Evolutionary conservation across 768 basidiomycete genomes (phyloP), one percentile per base, ranked within the genome.

Genomic region (Suillus ampliporus): DNA sequence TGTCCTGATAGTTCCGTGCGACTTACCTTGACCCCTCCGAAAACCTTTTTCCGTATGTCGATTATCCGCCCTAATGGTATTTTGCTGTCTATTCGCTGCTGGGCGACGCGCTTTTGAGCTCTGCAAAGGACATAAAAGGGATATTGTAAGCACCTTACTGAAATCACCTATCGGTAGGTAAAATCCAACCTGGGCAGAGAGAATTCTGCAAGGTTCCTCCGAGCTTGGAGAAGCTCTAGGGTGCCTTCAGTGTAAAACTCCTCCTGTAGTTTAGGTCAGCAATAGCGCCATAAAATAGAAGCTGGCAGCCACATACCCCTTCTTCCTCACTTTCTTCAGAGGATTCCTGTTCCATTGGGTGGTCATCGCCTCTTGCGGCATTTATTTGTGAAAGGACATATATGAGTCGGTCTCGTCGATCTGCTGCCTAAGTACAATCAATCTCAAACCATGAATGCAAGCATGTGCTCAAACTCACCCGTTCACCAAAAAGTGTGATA

Each of bases 241-340:
- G 94, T 88, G 7, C 97, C 97, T 28, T 90, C 90, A 7, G 96
- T 90, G 75, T 96, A 99, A 80, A 99, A 99, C 73, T 99, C 97
- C 74, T 93, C 90, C 89, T 95, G 70, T 40, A 71, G 54, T 48
- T 7, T 31, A 21, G 44, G 34, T 69, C 52, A 63, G 64, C 52
- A 60, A 57, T 23, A 6, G 26, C 38, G 26, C 23, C 23, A 40
- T 26, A 35, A 31, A 37, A 41, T 5, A 51, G 31, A 31, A 34
- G 15, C 15, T 19, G 35, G 13, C 34, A 26, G 26, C 23, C 19
- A 56, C 37, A 56, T 56, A 56, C 53, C 67, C 88, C 90, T 79
- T 91, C 92, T 68, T 92, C 92, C 71, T 91, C 90, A 64, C 88
- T 89, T 67, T 89, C 88, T 43, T 84, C 85, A 23, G 83, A 84